phyloP scores from a whole-genome alignment of 2,329 filamentous ascomycete genomes.

The Nigrospora sphaerica region DNA sequence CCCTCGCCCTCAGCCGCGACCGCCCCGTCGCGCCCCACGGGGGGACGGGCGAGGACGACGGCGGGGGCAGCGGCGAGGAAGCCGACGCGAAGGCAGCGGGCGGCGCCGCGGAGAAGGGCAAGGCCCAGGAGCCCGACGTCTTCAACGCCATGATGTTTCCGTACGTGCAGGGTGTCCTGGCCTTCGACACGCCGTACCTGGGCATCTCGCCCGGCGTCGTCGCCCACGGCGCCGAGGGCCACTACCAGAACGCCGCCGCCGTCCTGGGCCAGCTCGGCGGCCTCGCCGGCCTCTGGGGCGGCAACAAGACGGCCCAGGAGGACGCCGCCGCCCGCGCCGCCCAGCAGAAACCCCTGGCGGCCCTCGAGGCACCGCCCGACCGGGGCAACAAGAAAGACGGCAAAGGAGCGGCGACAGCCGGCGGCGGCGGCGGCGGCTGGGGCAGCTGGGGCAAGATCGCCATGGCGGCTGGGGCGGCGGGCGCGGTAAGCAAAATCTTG shows the following conservation, averaged over 20 bases:
- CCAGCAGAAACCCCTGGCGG: slow-evolving; percentile 27
- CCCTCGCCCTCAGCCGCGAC: slow-evolving; percentile 62
- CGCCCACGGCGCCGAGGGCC: slow-evolving; percentile 79
- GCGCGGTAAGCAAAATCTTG: too few relatives aligned
- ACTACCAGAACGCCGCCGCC: slow-evolving; percentile 67
- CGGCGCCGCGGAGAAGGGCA: background rate
- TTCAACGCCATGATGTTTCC: slow-evolving; percentile 79
- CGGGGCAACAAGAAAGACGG: slow-evolving; percentile 33
- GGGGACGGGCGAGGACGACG: slow-evolving; percentile 19
- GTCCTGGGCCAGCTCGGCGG: slow-evolving; percentile 62
- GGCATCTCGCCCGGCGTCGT: slow-evolving; percentile 76
- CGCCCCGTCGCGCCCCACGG: slow-evolving; percentile 36
- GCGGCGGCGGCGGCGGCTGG: slow-evolving; percentile 43
- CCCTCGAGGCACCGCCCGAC: slow-evolving; percentile 25
- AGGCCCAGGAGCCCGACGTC: slow-evolving; percentile 9
- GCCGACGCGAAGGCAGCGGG: background rate
- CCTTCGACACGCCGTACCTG: slow-evolving; percentile 90
- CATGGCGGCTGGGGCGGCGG: slow-evolving; percentile 15
- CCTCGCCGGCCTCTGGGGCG: slow-evolving; percentile 62
- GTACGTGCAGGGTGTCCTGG: slow-evolving; percentile 81
- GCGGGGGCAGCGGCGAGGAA: slow-evolving; percentile 29
- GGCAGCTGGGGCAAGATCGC: slow-evolving; percentile 79
- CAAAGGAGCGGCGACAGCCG: slow-evolving; percentile 25
- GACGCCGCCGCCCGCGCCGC: slow-evolving; percentile 12
- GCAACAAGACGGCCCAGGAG: slow-evolving; percentile 24